phyloP scores from a whole-genome alignment of 495 filamentous ascomycete genomes.

The Neurospora sp. region DNA sequence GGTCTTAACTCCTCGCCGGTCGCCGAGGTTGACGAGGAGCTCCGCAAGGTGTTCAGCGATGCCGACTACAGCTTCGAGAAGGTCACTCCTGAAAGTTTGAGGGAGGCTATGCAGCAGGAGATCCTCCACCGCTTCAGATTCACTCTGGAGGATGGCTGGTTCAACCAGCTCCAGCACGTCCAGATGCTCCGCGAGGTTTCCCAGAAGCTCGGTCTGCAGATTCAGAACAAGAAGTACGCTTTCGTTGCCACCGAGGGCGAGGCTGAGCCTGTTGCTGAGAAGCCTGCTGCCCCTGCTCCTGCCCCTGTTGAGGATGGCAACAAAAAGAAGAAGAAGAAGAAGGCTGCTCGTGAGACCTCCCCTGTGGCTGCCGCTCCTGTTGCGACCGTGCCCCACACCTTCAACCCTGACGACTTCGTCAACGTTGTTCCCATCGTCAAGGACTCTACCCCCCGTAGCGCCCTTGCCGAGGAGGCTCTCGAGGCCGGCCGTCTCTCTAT shows the following conservation, averaged over 20 bases:
- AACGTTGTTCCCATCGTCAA: constrained; percentile 91
- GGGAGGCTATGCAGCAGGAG: constrained; percentile 60
- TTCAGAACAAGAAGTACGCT: constrained; percentile 70
- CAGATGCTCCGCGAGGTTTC: constrained; percentile 85
- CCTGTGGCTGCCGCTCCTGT: constrained; percentile 44
- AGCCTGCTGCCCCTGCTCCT: constrained; percentile 17
- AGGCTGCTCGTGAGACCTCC: constrained; percentile 46
- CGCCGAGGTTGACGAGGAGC: constrained; percentile 63
- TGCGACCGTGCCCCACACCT: constrained; percentile 46
- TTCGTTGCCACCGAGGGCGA: constrained; percentile 42
- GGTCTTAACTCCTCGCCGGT: constrained; percentile 65
- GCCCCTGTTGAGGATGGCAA: constrained; percentile 21
- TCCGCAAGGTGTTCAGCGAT: constrained; percentile 68
- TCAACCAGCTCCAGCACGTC: constrained; percentile 52
- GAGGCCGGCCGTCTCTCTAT: constrained; percentile 93
- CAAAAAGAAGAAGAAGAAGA: constrained; percentile 63
- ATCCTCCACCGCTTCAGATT: constrained; percentile 64
- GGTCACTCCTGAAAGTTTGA: constrained; percentile 61
- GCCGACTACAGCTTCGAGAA: constrained; percentile 75
- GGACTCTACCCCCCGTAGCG: constrained; percentile 79
- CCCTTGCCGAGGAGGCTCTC: constrained; percentile 88
- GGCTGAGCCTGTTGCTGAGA: constrained; percentile 14
- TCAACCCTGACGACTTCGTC: constrained; percentile 74
- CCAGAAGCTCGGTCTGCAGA: constrained; percentile 84
- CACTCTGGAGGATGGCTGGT: constrained; percentile 59